phyloP scores from a whole-genome alignment of 2,329 filamentous ascomycete species.

The Byssothecium circinans region DNA sequence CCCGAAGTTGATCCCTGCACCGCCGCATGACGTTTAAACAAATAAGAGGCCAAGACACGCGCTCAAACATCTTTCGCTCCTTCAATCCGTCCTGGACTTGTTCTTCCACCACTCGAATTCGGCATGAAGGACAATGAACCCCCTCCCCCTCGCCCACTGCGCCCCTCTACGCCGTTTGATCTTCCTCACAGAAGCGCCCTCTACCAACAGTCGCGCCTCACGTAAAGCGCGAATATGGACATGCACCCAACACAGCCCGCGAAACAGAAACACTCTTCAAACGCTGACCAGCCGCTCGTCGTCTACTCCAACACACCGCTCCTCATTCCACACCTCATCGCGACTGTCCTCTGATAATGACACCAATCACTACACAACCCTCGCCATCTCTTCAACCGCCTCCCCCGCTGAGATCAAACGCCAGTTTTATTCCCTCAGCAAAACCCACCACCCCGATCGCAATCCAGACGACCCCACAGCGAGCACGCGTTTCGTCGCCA shows the following conservation, averaged over 20 bases:
- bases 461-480: slow-evolving; percentile 77
- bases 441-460: slow-evolving; percentile 87
- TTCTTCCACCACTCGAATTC: background rate
- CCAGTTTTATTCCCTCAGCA: slow-evolving; percentile 89
- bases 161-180: slow-evolving; percentile 15
- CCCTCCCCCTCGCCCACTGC: slow-evolving; percentile 4
- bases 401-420: slow-evolving; percentile 81
- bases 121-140: slow-evolving; percentile 1
- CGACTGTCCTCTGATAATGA: slow-evolving; percentile 42
- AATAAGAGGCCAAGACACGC: slow-evolving; percentile 9
- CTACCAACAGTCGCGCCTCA: background rate
- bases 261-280: slow-evolving; percentile 8
- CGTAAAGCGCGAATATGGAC: slow-evolving; percentile 12
- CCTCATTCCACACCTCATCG: slow-evolving; percentile 51
- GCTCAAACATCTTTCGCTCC: slow-evolving; percentile 10
- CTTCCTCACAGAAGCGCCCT: slow-evolving; percentile 5
- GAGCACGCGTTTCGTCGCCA: slow-evolving; percentile 74
- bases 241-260: slow-evolving; percentile 10
- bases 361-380: slow-evolving; percentile 77
- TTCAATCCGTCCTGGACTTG: background rate
- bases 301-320: slow-evolving; percentile 7
- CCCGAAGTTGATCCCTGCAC: slow-evolving; percentile 8
- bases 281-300: background rate
- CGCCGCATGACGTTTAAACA: slow-evolving; percentile 26
- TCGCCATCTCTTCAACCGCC: slow-evolving; percentile 71